phyloP scores from a whole-genome alignment of 2,329 filamentous ascomycete species.

The Chlorencoelia australis region DNA sequence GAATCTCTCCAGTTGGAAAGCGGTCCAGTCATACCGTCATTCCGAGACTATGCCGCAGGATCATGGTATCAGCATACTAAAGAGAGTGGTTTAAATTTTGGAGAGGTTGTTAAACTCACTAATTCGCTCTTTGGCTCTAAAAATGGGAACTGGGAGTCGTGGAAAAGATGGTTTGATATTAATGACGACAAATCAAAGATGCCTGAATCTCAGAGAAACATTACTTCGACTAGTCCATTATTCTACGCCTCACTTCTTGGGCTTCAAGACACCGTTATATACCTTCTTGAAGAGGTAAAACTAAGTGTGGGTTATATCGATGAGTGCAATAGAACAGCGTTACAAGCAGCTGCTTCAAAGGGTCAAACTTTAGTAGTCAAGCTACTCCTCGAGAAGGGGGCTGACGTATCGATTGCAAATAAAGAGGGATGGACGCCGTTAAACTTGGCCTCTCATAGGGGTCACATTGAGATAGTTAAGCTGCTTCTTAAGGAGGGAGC shows the following conservation, averaged over 20 bases:
- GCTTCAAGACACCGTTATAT: conserved; percentile 3
- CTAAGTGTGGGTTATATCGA: conserved; percentile 1
- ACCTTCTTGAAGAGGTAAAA: conserved; percentile 5
- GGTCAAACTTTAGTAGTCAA: neutral
- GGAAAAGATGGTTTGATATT: conserved; percentile 4
- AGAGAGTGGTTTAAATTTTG: conserved; percentile 2
- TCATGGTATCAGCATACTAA: conserved; percentile 4
- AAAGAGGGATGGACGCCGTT: neutral
- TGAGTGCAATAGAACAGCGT: neutral
- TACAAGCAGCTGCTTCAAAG: neutral
- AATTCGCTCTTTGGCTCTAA: conserved; percentile 1
- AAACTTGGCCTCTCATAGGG: neutral
- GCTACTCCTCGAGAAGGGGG: neutral
- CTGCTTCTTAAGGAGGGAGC: neutral
- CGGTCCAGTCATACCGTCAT: neutral
- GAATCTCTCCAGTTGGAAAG: neutral
- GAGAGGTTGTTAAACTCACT: conserved; percentile 1
- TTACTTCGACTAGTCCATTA: conserved; percentile 3
- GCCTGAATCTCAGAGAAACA: conserved; percentile 1
- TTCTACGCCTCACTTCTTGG: conserved; percentile 6
- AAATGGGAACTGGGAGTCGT: conserved; percentile 2
- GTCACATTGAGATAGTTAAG: neutral
- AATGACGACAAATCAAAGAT: conserved; percentile 2
- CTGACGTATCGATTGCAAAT: conserved; percentile 1
- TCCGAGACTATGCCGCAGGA: conserved; percentile 2